Base-by-base conservation (phyloP, 2,329 filamentous ascomycete genomes). In the Cordyceps militaris region DNA sequence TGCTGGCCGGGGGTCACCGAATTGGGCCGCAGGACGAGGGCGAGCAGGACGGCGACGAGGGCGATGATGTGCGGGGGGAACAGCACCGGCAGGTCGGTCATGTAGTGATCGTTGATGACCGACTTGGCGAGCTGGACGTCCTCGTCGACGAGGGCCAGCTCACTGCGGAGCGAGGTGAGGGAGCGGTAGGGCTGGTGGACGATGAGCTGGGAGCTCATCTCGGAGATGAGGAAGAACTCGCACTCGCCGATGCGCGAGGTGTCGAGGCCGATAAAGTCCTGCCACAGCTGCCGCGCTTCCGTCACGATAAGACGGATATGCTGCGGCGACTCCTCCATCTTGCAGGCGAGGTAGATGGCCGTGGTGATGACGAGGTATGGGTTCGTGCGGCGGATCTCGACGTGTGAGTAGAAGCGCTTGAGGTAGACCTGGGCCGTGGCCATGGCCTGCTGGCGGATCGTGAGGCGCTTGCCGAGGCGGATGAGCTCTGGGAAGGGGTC, bases 241-340 rank as follows among this genome's bases (percentile, higher is more conserved):
- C 90, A 96, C 76, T 97, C 92, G 65, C 92, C 92, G 40, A 97
- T 81, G 66, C 91, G 90, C 57, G 88, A 85, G 9, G 89, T 88
- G 70, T 96, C 91, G 59, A 86, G 82, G 42, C 82, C 79, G 63
- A 89, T 83, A 59, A 88, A 82, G 62, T 92, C 89, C 66, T 89
- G 86, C 90, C 91, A 96, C 60, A 95, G 80, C 59, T 87, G 83
- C 34, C 91, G 85, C 3, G 92, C 91, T 71, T 99, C 94, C 48
- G 85, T 87, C 11, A 94, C 86, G 59, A 99, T 87, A 62, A 96
- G 82, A 30, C 94, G 84, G 66, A 99, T 97, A 71, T 99, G 94
- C 71, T 97, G 93, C 3, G 94, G 94, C 52, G 87, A 92, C 72
- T 99, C 94, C 71, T 99, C 94, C 84, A 96, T 96, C 74, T 99